Conservation (phyloP, 768 basidiomycete genomes). For the Boletus eberwhitei region DNA sequence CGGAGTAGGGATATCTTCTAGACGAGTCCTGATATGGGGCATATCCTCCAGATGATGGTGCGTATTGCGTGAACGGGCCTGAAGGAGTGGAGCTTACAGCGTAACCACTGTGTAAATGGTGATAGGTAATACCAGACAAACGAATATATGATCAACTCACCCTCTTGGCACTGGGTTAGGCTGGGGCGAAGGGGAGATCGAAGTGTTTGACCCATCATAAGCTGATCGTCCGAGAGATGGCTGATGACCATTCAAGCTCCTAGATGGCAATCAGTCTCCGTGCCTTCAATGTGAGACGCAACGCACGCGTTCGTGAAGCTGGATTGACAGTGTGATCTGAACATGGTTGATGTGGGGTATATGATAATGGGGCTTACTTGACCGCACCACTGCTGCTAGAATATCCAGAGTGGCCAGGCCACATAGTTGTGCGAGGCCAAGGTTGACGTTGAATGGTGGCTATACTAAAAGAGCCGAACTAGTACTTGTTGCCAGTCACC, state of each 20-base stretch:
- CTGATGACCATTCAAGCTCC: not conserved
- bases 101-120: conserved; percentile 36
- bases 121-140: conserved; percentile 24
- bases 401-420: conserved; percentile 7
- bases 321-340: not conserved
- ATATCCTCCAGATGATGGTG: conserved; percentile 17
- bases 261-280: not conserved
- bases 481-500: not conserved
- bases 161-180: conserved; percentile 2
- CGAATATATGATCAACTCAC: conserved; percentile 3
- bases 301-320: conserved; percentile 18
- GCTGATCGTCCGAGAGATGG: not conserved
- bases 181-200: not conserved
- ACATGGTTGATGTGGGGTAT: not conserved
- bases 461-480: no score
- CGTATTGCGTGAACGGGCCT: conserved; percentile 1
- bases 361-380: conserved; percentile 12
- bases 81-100: conserved; percentile 8
- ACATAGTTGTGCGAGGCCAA: not conserved
- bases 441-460: not conserved
- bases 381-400: not conserved
- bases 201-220: not conserved
- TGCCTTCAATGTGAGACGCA: not conserved
- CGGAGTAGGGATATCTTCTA: conserved; percentile 9
- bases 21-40: conserved; percentile 13